Percentiles rank a stretch among this genome's conserved stretches.
Conservation (phyloP, 352 stramenopile species). For the Aphanomyces astaci region DNA sequence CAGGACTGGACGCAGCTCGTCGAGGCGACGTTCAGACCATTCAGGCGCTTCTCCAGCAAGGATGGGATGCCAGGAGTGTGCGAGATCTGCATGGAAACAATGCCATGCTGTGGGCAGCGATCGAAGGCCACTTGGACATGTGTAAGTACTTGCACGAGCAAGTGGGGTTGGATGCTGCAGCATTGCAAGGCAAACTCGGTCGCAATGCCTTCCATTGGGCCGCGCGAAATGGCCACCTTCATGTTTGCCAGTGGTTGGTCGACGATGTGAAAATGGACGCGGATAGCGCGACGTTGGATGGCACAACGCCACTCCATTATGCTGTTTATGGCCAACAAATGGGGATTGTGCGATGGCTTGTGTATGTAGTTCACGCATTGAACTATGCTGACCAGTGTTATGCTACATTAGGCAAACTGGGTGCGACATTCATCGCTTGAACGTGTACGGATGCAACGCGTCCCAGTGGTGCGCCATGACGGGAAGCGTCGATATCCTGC, state of each 20-base stretch:
- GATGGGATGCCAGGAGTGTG: neutral
- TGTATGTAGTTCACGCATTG: neutral
- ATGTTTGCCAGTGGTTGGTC: slow-evolving; percentile 1
- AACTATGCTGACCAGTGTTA: neutral
- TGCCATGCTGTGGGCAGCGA: slow-evolving; percentile 2
- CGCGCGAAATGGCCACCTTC: neutral
- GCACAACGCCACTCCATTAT: slow-evolving; percentile 9
- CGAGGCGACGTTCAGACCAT: neutral
- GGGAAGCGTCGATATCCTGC: neutral
- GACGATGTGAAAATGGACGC: neutral
- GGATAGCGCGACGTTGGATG: neutral
- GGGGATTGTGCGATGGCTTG: slow-evolving; percentile 3
- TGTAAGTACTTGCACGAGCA: neutral
- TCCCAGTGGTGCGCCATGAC: slow-evolving; percentile 19
- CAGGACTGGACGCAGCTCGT: neutral
- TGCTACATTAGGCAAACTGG: neutral
- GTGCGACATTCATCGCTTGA: slow-evolving; percentile 1
- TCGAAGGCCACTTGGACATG: slow-evolving; percentile 2
- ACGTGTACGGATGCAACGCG: slow-evolving; percentile 11
- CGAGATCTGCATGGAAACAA: slow-evolving; percentile 1
- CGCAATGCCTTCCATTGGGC: slow-evolving; percentile 19
- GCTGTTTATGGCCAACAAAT: slow-evolving; percentile 2
- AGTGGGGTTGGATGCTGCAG: neutral
- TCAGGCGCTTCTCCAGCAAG: neutral
- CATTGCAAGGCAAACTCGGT: slow-evolving; percentile 7